Conservation (phyloP, 2,329 filamentous ascomycete genomes). For the Atkinsonella texensis region DNA sequence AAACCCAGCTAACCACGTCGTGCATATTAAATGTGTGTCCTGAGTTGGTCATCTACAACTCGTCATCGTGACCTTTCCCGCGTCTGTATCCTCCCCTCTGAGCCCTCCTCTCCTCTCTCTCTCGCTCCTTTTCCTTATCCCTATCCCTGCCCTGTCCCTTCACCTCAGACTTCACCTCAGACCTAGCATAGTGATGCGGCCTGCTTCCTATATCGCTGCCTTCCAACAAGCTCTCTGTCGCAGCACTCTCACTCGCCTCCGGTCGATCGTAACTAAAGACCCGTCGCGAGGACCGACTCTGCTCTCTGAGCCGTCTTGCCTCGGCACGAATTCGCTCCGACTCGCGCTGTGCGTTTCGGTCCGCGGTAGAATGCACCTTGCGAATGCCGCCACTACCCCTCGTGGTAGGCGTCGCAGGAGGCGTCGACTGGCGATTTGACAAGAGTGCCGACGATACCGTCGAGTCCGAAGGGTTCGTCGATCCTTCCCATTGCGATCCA, state of each 20-base stretch:
- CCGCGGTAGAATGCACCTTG: conserved; percentile 50
- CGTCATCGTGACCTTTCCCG: conserved; percentile 20
- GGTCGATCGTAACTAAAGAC: conserved; percentile 44
- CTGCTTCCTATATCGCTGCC: conserved; percentile 43
- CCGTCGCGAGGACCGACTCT: conserved; percentile 32
- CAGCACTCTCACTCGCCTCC: conserved; percentile 20
- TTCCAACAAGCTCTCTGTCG: conserved; percentile 19
- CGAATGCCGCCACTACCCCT: conserved; percentile 29
- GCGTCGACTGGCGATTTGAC: conserved; percentile 43
- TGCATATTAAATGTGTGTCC: no score
- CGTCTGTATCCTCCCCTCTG: conserved; percentile 22
- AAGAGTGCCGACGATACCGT: conserved; percentile 48
- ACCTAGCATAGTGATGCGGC: conserved; percentile 44
- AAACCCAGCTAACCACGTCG: not conserved
- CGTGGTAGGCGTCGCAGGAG: conserved; percentile 41
- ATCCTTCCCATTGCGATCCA: conserved; percentile 67
- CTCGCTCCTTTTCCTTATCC: conserved; percentile 12
- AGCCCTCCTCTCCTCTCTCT: conserved; percentile 24
- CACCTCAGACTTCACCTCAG: conserved; percentile 27
- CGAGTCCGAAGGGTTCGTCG: conserved; percentile 53
- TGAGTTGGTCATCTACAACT: not conserved
- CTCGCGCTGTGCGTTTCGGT: conserved; percentile 40
- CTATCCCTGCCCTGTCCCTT: conserved; percentile 17
- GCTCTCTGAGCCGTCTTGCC: conserved; percentile 41
- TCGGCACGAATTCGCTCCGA: conserved; percentile 43